A percentile compares a stretch with the other conserved stretches of the same genome.
phyloP scores from a whole-genome alignment of 352 stramenopile genomes.

The Globisporangium radiosum region DNA sequence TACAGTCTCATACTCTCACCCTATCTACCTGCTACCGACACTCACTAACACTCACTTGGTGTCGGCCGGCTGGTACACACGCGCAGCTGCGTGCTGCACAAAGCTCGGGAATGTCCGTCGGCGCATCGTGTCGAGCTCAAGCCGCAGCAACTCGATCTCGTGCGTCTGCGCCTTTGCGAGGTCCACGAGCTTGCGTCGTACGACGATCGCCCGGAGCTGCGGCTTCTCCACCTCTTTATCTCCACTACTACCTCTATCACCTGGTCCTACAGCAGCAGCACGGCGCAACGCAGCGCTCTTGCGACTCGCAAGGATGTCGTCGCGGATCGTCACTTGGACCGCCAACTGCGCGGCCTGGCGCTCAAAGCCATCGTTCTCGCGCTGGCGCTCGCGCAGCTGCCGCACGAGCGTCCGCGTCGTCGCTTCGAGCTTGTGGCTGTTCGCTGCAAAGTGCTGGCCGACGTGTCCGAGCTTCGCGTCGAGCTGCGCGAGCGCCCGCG shows the following conservation, averaged over 20 bases:
- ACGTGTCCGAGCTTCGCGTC: constrained; percentile 71
- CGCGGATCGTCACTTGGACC: constrained; percentile 81
- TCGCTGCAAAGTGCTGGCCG: constrained; percentile 50
- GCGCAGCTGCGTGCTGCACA: constrained; percentile 36
- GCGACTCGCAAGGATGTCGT: constrained; percentile 80
- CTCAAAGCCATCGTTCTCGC: constrained; percentile 80
- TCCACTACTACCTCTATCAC: no score
- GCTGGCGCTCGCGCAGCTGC: constrained; percentile 58
- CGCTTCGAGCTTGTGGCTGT: constrained; percentile 59
- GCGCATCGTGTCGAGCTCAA: constrained; percentile 89
- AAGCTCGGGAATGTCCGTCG: constrained; percentile 92
- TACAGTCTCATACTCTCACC: no score
- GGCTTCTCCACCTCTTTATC: constrained; percentile 14
- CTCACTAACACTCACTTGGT: constrained; percentile 5
- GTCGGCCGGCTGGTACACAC: constrained; percentile 22
- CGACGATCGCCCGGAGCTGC: constrained; percentile 83
- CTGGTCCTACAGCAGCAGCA: neutral
- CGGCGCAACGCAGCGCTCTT: constrained; percentile 42
- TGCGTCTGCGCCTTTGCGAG: constrained; percentile 85
- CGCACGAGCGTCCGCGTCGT: constrained; percentile 36
- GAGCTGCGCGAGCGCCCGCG: constrained; percentile 60
- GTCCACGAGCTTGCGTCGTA: constrained; percentile 86
- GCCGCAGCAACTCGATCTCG: constrained; percentile 86
- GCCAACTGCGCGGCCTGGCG: constrained; percentile 72
- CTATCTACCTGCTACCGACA: neutral